Evolutionary conservation across 495 filamentous ascomycete genomes (phyloP), one percentile per base, ranked within the genome.

Genomic region (Aspergillus baeticus): DNA sequence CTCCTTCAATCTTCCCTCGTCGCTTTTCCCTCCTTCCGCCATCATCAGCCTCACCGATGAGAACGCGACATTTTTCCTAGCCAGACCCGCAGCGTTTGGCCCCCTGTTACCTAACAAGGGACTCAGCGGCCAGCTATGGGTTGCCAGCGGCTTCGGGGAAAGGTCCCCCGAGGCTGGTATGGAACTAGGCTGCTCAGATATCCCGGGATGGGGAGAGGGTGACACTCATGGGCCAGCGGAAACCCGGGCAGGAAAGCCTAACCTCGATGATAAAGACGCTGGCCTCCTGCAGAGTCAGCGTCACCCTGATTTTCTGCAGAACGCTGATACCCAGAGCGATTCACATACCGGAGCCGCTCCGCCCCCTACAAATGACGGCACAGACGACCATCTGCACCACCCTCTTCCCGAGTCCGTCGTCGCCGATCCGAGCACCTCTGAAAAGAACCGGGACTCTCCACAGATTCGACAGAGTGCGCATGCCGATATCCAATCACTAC

Each of bases 11-110:
- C 80, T 85, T 17, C 83, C 86, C 5, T 79, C 83, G 38, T 89
- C 90, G 7, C 84, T 98, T 7, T 98, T 98, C 67, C 92, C 95
- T 11, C 90, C 91, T 4, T 95, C 90, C 55, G 95, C 94, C 26
- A 87, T 95, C 56, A 96, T 98, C 67, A 96, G 90, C 61, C 85
- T 98, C 38, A 96, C 91, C 57, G 92, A 98, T 72, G 94, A 98
- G 69, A 98, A 98, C 67, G 96, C 90, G 37, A 98, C 94, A 5
- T 96, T 93, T 61, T 98, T 98, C 73, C 75, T 95, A 17, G 91
- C 94, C 42, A 81, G 94, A 35, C 95, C 94, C 54, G 94, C 94
- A 37, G 92, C 91, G 47, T 98, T 98, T 70, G 94, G 94, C 1
- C 91, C 95, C 2, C 66, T 85, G 2, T 69, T 98, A 23, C 89